Conservation (phyloP, 768 basidiomycete species). For the Xerocomellus amylosporus region DNA sequence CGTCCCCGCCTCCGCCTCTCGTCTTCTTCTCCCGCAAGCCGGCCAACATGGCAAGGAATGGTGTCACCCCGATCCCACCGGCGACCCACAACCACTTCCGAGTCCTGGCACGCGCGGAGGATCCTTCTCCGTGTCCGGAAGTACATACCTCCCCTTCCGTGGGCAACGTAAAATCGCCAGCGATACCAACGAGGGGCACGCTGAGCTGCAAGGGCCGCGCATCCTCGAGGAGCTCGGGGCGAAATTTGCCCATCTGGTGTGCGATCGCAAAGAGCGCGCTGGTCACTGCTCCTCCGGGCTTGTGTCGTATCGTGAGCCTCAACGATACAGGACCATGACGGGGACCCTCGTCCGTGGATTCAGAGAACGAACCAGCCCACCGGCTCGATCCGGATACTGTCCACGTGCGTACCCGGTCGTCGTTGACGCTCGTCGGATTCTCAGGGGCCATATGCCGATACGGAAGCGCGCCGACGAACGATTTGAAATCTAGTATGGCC, state of each 20-base stretch:
- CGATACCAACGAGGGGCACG: slow-evolving; percentile 51
- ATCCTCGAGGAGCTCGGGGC: slow-evolving; percentile 43
- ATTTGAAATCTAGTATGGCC: slow-evolving; percentile 51
- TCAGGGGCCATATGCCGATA: slow-evolving; percentile 56
- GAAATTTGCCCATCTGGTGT: slow-evolving; percentile 36
- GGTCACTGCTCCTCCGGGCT: slow-evolving; percentile 36
- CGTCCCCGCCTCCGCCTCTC: too few species aligned
- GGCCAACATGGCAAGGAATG: slow-evolving; percentile 53
- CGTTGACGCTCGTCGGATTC: slow-evolving; percentile 54
- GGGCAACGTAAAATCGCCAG: slow-evolving; percentile 49
- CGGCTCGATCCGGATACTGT: slow-evolving; percentile 28
- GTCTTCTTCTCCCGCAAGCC: slow-evolving; percentile 4
- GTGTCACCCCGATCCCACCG: slow-evolving; percentile 62
- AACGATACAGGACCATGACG: too few species aligned
- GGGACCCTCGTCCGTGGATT: too few species aligned
- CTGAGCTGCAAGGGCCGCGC: slow-evolving; percentile 38
- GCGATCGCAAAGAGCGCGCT: slow-evolving; percentile 51
- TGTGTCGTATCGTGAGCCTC: too few species aligned
- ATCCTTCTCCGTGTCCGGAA: neutral
- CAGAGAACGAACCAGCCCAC: slow-evolving; percentile 8
- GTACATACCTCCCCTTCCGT: neutral
- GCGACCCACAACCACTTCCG: slow-evolving; percentile 51
- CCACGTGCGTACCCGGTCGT: slow-evolving; percentile 67
- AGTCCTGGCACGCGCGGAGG: neutral
- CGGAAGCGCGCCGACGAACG: slow-evolving; percentile 44